Evolutionary conservation across 2,329 filamentous ascomycete species (phyloP).

Genomic region (Hypoxylon sp.): DNA sequence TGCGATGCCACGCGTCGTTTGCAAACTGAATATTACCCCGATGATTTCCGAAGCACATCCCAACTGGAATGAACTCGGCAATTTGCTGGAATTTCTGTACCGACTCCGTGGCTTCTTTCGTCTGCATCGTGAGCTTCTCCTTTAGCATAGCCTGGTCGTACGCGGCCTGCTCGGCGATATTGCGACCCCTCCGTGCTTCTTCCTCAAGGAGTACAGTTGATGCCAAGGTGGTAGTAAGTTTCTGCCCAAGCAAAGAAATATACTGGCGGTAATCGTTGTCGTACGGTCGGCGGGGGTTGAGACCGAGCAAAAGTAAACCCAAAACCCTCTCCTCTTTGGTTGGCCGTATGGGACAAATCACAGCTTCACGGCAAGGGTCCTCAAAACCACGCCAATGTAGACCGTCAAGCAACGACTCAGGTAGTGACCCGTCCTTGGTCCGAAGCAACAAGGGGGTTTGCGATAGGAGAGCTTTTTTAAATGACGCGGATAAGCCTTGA

Average conservation of each 20-base stretch:
- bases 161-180: slow-evolving; percentile 72
- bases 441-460: slow-evolving; percentile 57
- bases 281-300: slow-evolving; percentile 78
- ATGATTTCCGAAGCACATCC: slow-evolving; percentile 76
- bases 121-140: slow-evolving; percentile 70
- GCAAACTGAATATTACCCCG: slow-evolving; percentile 75
- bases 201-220: slow-evolving; percentile 78
- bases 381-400: slow-evolving; percentile 73
- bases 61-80: slow-evolving; percentile 79
- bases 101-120: slow-evolving; percentile 62
- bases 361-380: slow-evolving; percentile 72
- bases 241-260: slow-evolving; percentile 66
- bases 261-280: slow-evolving; percentile 80
- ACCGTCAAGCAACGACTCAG: slow-evolving; percentile 67
- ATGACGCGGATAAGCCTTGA: slow-evolving; percentile 54
- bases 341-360: slow-evolving; percentile 76
- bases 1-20: slow-evolving; percentile 73
- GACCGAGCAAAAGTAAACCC: slow-evolving; percentile 75
- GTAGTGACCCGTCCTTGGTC: slow-evolving; percentile 65
- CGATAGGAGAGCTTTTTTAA: slow-evolving; percentile 55
- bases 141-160: slow-evolving; percentile 75
- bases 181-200: slow-evolving; percentile 69
- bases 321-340: slow-evolving; percentile 73
- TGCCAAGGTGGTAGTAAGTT: slow-evolving; percentile 74
- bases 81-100: slow-evolving; percentile 76